Evolutionary conservation across 805 yeast species (phyloP), one percentile per base, ranked within the genome.

Genomic region (Naumovozyma castellii): DNA sequence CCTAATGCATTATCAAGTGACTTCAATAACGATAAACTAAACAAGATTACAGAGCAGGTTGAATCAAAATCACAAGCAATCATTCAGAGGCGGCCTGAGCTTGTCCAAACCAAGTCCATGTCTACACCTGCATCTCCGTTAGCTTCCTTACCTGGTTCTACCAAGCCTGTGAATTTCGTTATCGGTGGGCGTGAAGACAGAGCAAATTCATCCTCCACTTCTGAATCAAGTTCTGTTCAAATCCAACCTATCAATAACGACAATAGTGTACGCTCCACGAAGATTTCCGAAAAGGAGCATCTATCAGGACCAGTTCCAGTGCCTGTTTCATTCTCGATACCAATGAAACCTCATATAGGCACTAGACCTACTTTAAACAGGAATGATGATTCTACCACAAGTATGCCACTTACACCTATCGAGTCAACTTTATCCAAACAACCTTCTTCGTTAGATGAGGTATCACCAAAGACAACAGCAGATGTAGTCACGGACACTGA

Each of bases 1-100:
- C 46, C 57, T 3, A 53, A 48, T 32, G 46, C 59, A 1, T 42
- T 50, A 2, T 45, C 50, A 10, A 56, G 54, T 25, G 27, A 22
- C 10, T 10, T 22, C 10, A 22, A 22, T 22, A 22, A n/a, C n/a
- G 53, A 54, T 1, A 44, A 50, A 30, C 38, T 46, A n/a, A n/a
- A n/a, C n/a, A n/a, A n/a, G n/a, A n/a, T n/a, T n/a, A n/a, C n/a
- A n/a, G n/a, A n/a, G n/a, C n/a, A n/a, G n/a, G n/a, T n/a, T n/a
- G n/a, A n/a, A n/a, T n/a, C n/a, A n/a, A n/a, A n/a, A n/a, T n/a
- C n/a, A n/a, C n/a, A n/a, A n/a, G n/a, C n/a, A n/a, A n/a, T n/a
- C n/a, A n/a, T n/a, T n/a, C n/a, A n/a, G n/a, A n/a, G n/a, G n/a
- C n/a, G n/a, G n/a, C n/a, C 33, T 6, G 16, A 30, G 5, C 16